Conservation (phyloP, 495 filamentous ascomycete species). For the Penicillium diatomitis region DNA sequence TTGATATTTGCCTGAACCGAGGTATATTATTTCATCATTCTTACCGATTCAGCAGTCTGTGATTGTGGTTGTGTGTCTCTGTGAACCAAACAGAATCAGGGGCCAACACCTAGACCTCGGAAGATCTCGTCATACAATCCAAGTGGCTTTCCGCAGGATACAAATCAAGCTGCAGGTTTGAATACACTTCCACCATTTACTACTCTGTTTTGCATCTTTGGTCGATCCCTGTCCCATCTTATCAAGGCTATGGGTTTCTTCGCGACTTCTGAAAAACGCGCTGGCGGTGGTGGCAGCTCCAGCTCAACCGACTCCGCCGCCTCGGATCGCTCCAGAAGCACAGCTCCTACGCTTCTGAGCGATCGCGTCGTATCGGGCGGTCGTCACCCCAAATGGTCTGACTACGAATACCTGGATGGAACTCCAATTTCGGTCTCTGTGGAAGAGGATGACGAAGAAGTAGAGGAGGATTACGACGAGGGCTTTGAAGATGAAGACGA, state of each 20-base stretch:
- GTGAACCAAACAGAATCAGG: too few species aligned
- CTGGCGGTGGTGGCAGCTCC: constrained; percentile 36
- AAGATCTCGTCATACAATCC: too few species aligned
- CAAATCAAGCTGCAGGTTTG: background rate
- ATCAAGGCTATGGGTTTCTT: constrained; percentile 25
- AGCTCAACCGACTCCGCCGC: constrained; percentile 53
- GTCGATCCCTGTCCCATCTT: too few species aligned
- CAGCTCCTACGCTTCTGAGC: constrained; percentile 58
- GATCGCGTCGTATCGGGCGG: constrained; percentile 36
- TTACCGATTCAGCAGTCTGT: background rate
- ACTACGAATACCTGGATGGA: constrained; percentile 11
- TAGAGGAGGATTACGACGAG: constrained; percentile 39
- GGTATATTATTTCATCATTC: background rate
- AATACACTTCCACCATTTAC: background rate
- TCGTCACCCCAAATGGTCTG: constrained; percentile 1
- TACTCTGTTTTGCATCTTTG: too few species aligned
- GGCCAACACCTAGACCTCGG: too few species aligned
- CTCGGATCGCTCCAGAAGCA: constrained; percentile 59
- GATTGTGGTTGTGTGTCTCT: background rate
- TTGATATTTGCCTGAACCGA: background rate
- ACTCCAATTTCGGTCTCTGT: constrained; percentile 16
- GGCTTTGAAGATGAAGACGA: constrained; percentile 18
- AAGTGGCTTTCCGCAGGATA: too few species aligned
- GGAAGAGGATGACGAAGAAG: constrained; percentile 34
- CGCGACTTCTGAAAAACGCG: constrained; percentile 21